phyloP scores from a whole-genome alignment of 139 green algal genomes.

The Pseudopediastrum boryanum region DNA sequence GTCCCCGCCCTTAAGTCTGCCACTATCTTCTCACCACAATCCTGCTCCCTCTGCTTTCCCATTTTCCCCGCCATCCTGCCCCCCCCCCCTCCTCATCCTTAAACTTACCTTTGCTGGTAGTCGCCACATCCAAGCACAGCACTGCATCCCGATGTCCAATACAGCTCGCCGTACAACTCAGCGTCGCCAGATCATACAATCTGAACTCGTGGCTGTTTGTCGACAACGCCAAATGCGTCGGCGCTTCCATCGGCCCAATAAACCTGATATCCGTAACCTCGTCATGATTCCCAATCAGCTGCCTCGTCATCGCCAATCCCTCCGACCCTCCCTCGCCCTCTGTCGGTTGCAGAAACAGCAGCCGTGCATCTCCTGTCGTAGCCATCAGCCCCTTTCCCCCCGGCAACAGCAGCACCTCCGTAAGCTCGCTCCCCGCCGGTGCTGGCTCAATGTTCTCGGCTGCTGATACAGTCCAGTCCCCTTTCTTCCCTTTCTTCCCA shows the following conservation, averaged over 20 bases:
- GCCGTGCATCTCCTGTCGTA: conserved; percentile 78
- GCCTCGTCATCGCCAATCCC: conserved; percentile 47
- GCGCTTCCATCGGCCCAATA: conserved; percentile 43
- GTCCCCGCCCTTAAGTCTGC: no score
- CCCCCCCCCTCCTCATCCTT: no score
- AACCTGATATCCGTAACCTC: conserved; percentile 92
- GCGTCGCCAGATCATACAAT: conserved; percentile 69
- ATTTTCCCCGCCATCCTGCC: no score
- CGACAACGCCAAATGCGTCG: conserved; percentile 73
- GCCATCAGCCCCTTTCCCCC: conserved; percentile 62
- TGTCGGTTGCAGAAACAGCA: conserved; percentile 69
- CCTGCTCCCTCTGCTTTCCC: no score
- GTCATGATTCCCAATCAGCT: conserved; percentile 93
- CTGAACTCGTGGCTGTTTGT: conserved; percentile 82
- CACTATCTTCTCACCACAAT: no score
- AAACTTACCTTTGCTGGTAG: no score
- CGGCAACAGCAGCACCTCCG: conserved; percentile 62
- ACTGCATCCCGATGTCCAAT: conserved; percentile 66
- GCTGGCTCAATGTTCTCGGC: background rate
- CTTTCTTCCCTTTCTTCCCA: no score
- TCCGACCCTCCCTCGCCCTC: background rate
- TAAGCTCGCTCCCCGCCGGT: conserved; percentile 52
- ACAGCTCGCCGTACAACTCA: conserved; percentile 63
- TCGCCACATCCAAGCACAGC: conserved; percentile 57
- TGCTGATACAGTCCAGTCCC: no score